These are phyloP conservation scores for Neonectria faginata DNA, from an alignment of 2,329 filamentous ascomycete genomes.

Conservation along the genomic window DNA sequence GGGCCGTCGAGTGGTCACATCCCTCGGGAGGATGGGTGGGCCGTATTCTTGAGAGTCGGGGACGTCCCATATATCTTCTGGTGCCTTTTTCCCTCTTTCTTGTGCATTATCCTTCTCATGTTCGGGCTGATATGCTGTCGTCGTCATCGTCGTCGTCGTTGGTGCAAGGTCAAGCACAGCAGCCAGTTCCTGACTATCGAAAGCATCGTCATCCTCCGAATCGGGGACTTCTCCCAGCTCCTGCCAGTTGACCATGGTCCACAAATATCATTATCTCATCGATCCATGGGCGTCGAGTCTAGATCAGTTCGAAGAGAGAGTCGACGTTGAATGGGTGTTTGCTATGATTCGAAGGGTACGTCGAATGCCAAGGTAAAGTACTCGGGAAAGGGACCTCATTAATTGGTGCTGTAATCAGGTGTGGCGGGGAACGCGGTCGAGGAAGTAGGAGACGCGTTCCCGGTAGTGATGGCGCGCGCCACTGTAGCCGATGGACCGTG, in stretches of 20 bases:
- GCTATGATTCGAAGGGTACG: conserved; percentile 10
- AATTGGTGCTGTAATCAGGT: conserved; percentile 34
- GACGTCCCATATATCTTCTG: conserved; percentile 52
- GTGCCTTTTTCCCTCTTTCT: conserved; percentile 24
- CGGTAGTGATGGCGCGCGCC: conserved; percentile 25
- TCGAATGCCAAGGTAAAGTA: conserved; percentile 9
- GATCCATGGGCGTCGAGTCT: conserved; percentile 23
- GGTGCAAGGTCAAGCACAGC: conserved; percentile 11
- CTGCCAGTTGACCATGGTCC: conserved; percentile 61
- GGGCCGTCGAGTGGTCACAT: conserved; percentile 17
- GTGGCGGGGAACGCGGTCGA: conserved; percentile 45
- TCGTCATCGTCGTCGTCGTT: conserved; percentile 17
- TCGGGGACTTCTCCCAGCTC: conserved; percentile 63
- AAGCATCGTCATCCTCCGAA: conserved; percentile 61
- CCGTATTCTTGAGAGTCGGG: conserved; percentile 47
- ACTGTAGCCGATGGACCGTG: conserved; percentile 9
- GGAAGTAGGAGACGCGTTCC: conserved; percentile 45
- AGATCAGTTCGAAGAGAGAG: conserved; percentile 17
- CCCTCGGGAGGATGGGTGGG: conserved; percentile 10
- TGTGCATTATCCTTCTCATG: neutral
- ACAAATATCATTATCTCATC: conserved; percentile 45
- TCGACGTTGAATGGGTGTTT: neutral
- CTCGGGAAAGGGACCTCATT: conserved; percentile 27
- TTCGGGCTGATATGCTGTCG: neutral
- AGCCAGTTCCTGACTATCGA: conserved; percentile 52